A percentile compares a stretch with the other conserved stretches of the same genome.
Conservation (phyloP, 306 rosid species). For the Cicer judaicum region DNA sequence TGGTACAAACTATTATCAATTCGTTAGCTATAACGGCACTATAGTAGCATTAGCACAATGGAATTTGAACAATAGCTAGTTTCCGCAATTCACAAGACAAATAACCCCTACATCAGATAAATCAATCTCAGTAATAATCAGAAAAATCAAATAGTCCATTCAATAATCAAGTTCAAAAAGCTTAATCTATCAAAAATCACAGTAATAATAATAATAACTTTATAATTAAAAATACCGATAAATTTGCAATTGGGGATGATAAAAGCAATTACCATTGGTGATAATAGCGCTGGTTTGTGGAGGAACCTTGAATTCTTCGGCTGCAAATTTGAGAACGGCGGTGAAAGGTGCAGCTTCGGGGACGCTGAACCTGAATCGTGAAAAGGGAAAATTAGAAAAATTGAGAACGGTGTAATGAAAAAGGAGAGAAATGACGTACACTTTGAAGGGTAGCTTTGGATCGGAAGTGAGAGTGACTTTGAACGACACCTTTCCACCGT, state of each 20-base stretch:
- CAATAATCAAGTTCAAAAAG: neutral
- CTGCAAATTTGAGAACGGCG: conserved; percentile 95
- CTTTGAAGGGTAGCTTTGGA: conserved; percentile 98
- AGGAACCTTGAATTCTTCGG: conserved; percentile 98
- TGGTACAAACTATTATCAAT: no score
- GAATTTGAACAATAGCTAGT: no score
- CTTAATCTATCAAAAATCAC: neutral
- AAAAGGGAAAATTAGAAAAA: conserved; percentile 20
- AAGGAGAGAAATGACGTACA: conserved; percentile 48
- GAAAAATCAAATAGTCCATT: neutral
- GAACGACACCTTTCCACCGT: conserved; percentile 91
- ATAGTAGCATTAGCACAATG: no score
- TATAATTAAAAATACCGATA: no score
- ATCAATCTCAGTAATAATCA: neutral
- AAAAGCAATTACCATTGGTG: conserved; percentile 73
- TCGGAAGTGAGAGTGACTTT: conserved; percentile 98
- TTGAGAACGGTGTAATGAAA: neutral
- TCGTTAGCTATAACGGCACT: no score
- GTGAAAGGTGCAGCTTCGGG: conserved; percentile 99
- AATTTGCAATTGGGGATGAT: no score
- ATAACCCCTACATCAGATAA: conserved; percentile 8
- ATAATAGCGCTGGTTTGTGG: conserved; percentile 98
- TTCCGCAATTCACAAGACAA: no score
- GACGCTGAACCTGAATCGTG: conserved; percentile 77
- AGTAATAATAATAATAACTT: neutral